Conservation (phyloP, 106 monocot genomes). For the Triglochin maritima region DNA sequence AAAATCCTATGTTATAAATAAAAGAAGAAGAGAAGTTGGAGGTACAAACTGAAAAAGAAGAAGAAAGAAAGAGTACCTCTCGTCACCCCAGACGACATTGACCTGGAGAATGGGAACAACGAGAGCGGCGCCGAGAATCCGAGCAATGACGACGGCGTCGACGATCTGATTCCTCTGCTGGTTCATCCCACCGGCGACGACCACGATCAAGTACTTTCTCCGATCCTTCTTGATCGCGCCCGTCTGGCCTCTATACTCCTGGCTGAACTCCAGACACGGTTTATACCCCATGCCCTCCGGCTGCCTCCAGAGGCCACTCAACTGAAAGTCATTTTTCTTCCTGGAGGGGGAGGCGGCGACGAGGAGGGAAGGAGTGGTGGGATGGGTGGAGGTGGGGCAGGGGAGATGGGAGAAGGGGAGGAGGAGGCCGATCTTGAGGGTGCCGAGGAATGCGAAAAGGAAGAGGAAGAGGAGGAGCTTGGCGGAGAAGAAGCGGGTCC, state of each 20-base stretch:
- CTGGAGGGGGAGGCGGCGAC: background rate
- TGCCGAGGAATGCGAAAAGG: slow-evolving; percentile 25
- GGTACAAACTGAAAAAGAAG: background rate
- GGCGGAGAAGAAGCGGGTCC: slow-evolving; percentile 2
- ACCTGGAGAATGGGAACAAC: slow-evolving; percentile 87
- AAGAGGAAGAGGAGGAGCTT: slow-evolving; percentile 19
- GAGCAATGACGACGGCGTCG: slow-evolving; percentile 84
- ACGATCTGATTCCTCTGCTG: slow-evolving; percentile 93
- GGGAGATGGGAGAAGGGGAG: slow-evolving; percentile 35
- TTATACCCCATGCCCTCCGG: slow-evolving; percentile 71
- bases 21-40: too few species aligned
- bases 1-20: too few species aligned
- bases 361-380: background rate
- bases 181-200: slow-evolving; percentile 80
- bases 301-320: slow-evolving; percentile 52
- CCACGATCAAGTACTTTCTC: slow-evolving; percentile 72
- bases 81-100: slow-evolving; percentile 82
- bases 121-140: slow-evolving; percentile 78
- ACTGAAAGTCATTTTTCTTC: too few species aligned
- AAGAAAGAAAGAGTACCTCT: slow-evolving; percentile 33
- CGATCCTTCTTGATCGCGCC: slow-evolving; percentile 16
- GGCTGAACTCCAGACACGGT: slow-evolving; percentile 48
- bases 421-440: slow-evolving; percentile 26
- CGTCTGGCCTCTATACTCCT: slow-evolving; percentile 29
- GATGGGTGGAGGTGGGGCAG: slow-evolving; percentile 19